Percentiles rank a stretch among this genome's conserved stretches.
These are phyloP conservation scores for Podaxis sp. DNA, from an alignment of 768 basidiomycete genomes.

Conservation along the genomic window DNA sequence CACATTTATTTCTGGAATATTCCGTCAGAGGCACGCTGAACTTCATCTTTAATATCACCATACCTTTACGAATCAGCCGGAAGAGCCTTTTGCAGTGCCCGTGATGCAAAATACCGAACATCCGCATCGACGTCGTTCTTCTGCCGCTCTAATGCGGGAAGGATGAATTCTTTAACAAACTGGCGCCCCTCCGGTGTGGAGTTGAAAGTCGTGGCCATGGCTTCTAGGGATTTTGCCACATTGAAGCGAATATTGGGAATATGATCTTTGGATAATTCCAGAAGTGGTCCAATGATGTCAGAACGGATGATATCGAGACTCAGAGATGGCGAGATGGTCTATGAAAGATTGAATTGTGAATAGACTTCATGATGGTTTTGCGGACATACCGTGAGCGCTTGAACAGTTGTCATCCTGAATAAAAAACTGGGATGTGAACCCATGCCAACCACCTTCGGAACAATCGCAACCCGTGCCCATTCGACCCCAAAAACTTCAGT, in stretches of 20 bases:
- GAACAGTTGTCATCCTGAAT: slow-evolving; percentile 97
- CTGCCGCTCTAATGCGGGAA: slow-evolving; percentile 82
- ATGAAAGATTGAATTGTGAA: slow-evolving; percentile 9
- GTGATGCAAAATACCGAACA: slow-evolving; percentile 89
- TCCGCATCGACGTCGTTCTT: slow-evolving; percentile 91
- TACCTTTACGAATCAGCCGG: slow-evolving; percentile 11
- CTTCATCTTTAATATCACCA: background rate
- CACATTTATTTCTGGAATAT: background rate
- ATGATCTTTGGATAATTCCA: slow-evolving; percentile 80
- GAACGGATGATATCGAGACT: slow-evolving; percentile 78
- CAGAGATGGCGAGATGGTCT: slow-evolving; percentile 95
- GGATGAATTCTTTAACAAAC: slow-evolving; percentile 67
- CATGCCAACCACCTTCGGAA: slow-evolving; percentile 97
- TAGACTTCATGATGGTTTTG: slow-evolving; percentile 8
- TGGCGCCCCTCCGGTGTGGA: slow-evolving; percentile 63
- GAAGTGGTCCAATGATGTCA: slow-evolving; percentile 79
- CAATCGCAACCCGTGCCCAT: slow-evolving; percentile 91
- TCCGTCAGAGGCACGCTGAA: background rate
- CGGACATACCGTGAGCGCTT: slow-evolving; percentile 86
- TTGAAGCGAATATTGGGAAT: slow-evolving; percentile 99
- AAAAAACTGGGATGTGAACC: slow-evolving; percentile 95
- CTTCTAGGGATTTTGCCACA: slow-evolving; percentile 92
- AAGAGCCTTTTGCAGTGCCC: slow-evolving; percentile 62
- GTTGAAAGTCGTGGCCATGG: slow-evolving; percentile 71
- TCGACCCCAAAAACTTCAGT: slow-evolving; percentile 99